A percentile compares a stretch with the other conserved stretches of the same genome.
phyloP scores from a whole-genome alignment of 2,329 filamentous ascomycete species.

The Arthrobotrys musiformis region DNA sequence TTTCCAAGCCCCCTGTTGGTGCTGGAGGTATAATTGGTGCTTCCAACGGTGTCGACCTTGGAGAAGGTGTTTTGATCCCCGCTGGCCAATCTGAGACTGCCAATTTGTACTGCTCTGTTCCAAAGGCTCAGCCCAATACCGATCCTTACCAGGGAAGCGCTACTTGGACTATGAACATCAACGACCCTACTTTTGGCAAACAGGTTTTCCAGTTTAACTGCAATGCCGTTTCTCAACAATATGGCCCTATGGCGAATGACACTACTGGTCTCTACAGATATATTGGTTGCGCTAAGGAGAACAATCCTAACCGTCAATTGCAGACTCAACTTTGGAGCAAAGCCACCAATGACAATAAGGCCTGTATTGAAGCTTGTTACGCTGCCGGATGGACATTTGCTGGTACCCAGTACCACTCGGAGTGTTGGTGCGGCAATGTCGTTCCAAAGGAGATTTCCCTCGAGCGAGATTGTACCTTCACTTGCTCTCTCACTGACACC shows the following conservation, averaged over 20 bases:
- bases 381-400: constrained; percentile 64
- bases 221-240: constrained; percentile 68
- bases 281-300: constrained; percentile 69
- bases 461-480: constrained; percentile 60
- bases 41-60: constrained; percentile 66
- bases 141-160: constrained; percentile 67
- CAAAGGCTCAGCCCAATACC: constrained; percentile 70
- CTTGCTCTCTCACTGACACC: constrained; percentile 18
- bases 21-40: constrained; percentile 67
- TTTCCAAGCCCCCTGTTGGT: constrained; percentile 70
- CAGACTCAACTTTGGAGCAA: constrained; percentile 64
- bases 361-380: constrained; percentile 66
- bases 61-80: constrained; percentile 68
- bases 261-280: constrained; percentile 66
- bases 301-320: constrained; percentile 69
- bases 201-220: constrained; percentile 68
- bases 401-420: constrained; percentile 65
- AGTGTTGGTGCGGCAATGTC: constrained; percentile 67
- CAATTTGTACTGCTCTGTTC: constrained; percentile 68
- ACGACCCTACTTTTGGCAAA: constrained; percentile 68
- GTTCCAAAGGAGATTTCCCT: constrained; percentile 65
- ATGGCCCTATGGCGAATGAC: constrained; percentile 64
- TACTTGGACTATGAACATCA: constrained; percentile 70
- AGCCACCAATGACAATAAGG: constrained; percentile 64
- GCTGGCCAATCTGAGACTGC: constrained; percentile 68